phyloP scores from a whole-genome alignment of 2,329 filamentous ascomycete genomes.

The Colletotrichum sp. region DNA sequence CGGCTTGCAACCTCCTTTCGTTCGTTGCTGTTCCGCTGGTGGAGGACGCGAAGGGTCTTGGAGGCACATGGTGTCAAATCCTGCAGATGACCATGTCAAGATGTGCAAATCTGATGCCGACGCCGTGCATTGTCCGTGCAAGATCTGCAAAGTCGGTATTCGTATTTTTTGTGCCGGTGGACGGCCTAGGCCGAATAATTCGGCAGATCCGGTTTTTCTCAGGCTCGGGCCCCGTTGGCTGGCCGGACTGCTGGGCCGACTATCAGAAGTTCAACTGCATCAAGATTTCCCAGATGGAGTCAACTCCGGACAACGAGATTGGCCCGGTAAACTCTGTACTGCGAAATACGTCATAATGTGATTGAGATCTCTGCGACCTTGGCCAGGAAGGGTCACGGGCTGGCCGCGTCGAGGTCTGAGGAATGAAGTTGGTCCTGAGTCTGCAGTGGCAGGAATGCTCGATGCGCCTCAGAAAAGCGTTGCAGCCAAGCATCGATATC shows the following conservation, averaged over 20 bases:
- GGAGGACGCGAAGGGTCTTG: not conserved
- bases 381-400: not conserved
- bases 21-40: constrained; percentile 7
- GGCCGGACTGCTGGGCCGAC: constrained; percentile 9
- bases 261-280: not conserved
- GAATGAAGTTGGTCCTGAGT: constrained; percentile 5
- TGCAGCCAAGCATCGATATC: not conserved
- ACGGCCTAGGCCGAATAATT: not conserved
- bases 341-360: constrained; percentile 4
- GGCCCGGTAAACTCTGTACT: not conserved
- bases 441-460: not conserved
- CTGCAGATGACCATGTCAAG: not conserved
- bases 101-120: not conserved
- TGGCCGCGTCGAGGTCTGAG: not conserved
- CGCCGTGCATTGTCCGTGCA: not conserved
- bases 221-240: constrained; percentile 4
- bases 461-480: not conserved
- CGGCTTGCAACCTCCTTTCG: not conserved
- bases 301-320: not conserved
- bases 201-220: constrained; percentile 1
- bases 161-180: not conserved
- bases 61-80: not conserved
- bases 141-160: not conserved
- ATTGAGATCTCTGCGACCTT: not conserved
- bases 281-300: not conserved